Base-by-base conservation (phyloP, 805 yeast genomes). In the Ogataea polymorpha region DNA sequence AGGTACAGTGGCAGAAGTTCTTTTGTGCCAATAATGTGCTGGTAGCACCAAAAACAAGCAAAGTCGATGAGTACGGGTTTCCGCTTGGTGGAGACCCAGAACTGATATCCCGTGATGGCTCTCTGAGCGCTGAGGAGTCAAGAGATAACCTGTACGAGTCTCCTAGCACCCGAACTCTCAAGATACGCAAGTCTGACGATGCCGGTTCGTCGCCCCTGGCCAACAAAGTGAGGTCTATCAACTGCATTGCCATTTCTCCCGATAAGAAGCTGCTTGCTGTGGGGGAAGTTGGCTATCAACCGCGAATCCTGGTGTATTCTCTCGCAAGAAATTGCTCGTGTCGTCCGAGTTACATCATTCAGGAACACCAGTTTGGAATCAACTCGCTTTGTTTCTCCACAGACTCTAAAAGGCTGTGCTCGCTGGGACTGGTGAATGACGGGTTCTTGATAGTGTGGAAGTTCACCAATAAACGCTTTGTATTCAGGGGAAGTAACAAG, bases 211-310 rank as follows among this genome's bases (percentile, higher is more conserved):
- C 51, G 5, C 46, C 54, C 10, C 42, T 58, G 38, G 46, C 55
- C 9, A 53, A 69, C 37, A 65, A 72, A 41, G 75, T 79, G 23
- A 63, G 82, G 42, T 67, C 76, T 0, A 72, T 80, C 26, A 71
- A 71, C 33, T 77, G 85, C 44, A 55, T 82, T n/a, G 75, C 80
- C 2, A 61, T 82, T 5, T 72, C 86, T 0, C 77, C 83, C 0
- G 74, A 77, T 53, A 69, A 66, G 27, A 67, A 60, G 32, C 49
- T 77, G 4, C 56, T 84, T 18, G 88, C 88, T 0, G 76, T 82
- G 12, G 91, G 91, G 2, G 91, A 84, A 54, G 58, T 71, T 0
- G 90, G 90, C 0, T 80, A 79, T 46, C 77, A 72, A 48, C 91
- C 91, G 1, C 65, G 89, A 14, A 69, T 84, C 2, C 59, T 81